Conservation (phyloP, 805 yeast species). For the Candida loeiensis region DNA sequence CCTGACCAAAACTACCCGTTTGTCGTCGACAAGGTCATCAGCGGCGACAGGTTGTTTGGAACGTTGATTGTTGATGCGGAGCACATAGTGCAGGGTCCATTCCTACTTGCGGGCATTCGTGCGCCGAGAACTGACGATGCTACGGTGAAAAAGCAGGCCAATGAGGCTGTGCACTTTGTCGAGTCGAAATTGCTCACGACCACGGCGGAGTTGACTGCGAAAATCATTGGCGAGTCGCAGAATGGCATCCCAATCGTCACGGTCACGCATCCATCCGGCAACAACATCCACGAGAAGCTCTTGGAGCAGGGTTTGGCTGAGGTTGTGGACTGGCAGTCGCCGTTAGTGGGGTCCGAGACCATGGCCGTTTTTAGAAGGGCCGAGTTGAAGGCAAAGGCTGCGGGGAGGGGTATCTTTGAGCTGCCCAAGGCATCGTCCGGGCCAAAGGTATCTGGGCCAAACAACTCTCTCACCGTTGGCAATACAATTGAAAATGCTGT, state of each 20-base stretch:
- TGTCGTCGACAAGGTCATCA: slow-evolving; percentile 70
- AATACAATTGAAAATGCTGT: slow-evolving; percentile 46
- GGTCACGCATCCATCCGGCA: slow-evolving; percentile 70
- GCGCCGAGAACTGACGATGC: slow-evolving; percentile 63
- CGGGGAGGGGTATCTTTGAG: slow-evolving; percentile 49
- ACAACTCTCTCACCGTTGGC: slow-evolving; percentile 47
- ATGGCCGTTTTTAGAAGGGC: slow-evolving; percentile 63
- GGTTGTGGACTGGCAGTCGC: slow-evolving; percentile 77
- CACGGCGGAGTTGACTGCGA: slow-evolving; percentile 47
- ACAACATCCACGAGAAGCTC: slow-evolving; percentile 62
- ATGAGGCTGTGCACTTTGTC: slow-evolving; percentile 61
- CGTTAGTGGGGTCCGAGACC: slow-evolving; percentile 57
- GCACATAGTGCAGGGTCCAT: slow-evolving; percentile 56
- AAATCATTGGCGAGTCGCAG: slow-evolving; percentile 57
- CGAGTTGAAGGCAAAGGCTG: slow-evolving; percentile 59
- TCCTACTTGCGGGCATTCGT: slow-evolving; percentile 69
- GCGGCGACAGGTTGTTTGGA: slow-evolving; percentile 74
- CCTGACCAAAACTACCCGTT: slow-evolving; percentile 36
- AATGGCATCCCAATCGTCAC: slow-evolving; percentile 59
- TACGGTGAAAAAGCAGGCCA: slow-evolving; percentile 56
- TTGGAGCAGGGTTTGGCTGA: slow-evolving; percentile 69
- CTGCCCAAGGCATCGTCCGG: slow-evolving; percentile 39
- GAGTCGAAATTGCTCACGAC: slow-evolving; percentile 62
- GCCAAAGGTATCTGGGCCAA: too few relatives aligned
- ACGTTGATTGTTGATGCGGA: slow-evolving; percentile 48